Evolutionary conservation across 1,284 basidiomycete species (phyloP).

Genomic region (Microbotryomycetes sp.): DNA sequence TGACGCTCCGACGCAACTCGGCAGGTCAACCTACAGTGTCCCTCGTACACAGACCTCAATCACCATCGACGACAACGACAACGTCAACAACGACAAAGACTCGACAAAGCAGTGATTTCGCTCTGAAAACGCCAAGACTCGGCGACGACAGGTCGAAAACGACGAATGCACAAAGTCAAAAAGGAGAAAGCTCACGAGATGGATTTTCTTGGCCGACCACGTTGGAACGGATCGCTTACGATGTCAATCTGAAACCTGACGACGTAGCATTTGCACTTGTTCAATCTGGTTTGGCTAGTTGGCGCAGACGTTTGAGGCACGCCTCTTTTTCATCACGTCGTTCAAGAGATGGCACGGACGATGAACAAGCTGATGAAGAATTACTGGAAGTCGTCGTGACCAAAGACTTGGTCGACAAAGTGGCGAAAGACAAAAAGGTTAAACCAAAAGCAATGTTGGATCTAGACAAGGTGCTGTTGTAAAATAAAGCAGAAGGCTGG

Average conservation of each 20-base stretch:
- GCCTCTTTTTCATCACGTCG: neutral
- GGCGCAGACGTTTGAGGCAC: slow-evolving; percentile 33
- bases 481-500: too few species aligned
- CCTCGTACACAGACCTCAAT: neutral
- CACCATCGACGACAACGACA: too few species aligned
- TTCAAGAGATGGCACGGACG: slow-evolving; percentile 23
- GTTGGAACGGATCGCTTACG: slow-evolving; percentile 17
- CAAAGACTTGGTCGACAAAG: slow-evolving; percentile 61
- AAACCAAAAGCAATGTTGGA: slow-evolving; percentile 41
- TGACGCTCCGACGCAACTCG: slow-evolving; percentile 7
- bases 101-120: neutral
- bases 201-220: slow-evolving; percentile 15
- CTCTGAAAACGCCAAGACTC: neutral
- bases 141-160: neutral
- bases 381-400: slow-evolving; percentile 52
- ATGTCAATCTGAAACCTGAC: slow-evolving; percentile 59
- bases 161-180: neutral
- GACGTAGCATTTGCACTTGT: slow-evolving; percentile 81
- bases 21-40: neutral
- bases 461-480: slow-evolving; percentile 17
- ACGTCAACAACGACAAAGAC: neutral
- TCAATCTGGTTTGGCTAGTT: slow-evolving; percentile 69
- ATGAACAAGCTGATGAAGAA: slow-evolving; percentile 39
- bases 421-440: slow-evolving; percentile 56
- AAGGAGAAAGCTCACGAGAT: neutral